phyloP scores from a whole-genome alignment of 2,329 filamentous ascomycete species.

The Colletotrichum somersetense region DNA sequence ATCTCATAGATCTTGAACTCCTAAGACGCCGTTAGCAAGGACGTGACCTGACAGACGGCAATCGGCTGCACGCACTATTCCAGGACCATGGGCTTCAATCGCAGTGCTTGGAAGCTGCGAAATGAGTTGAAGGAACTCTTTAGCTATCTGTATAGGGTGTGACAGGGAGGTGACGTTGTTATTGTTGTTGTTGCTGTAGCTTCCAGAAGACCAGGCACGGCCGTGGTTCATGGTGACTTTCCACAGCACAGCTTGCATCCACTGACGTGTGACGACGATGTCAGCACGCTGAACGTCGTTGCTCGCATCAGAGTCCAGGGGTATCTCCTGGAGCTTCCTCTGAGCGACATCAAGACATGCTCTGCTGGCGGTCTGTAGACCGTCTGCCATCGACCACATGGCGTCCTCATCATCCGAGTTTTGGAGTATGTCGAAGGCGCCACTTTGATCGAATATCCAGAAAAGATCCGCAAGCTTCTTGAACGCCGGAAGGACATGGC shows the following conservation, averaged over 20 bases:
- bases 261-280: slow-evolving; percentile 62
- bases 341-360: slow-evolving; percentile 56
- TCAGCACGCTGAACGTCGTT: slow-evolving; percentile 64
- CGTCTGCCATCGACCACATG: slow-evolving; percentile 47
- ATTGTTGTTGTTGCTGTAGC: not conserved
- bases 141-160: slow-evolving; percentile 59
- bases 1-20: slow-evolving; percentile 63
- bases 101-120: slow-evolving; percentile 59
- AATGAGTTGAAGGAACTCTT: slow-evolving; percentile 59
- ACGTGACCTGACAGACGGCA: not conserved
- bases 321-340: slow-evolving; percentile 56
- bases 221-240: slow-evolving; percentile 53
- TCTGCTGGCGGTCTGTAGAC: slow-evolving; percentile 40
- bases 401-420: slow-evolving; percentile 51
- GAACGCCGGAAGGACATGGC: slow-evolving; percentile 62
- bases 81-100: slow-evolving; percentile 63
- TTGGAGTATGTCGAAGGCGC: slow-evolving; percentile 61
- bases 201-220: slow-evolving; percentile 43
- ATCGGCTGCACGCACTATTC: slow-evolving; percentile 49
- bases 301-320: slow-evolving; percentile 53
- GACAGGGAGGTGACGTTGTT: slow-evolving; percentile 42
- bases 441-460: slow-evolving; percentile 63
- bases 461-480: slow-evolving; percentile 63
- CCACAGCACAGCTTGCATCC: slow-evolving; percentile 65
- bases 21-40: slow-evolving; percentile 31